Percentiles rank a stretch among this genome's conserved stretches.
These are phyloP conservation scores for Wickerhamiella brachini DNA, from an alignment of 805 yeast genomes.

Conservation along the genomic window DNA sequence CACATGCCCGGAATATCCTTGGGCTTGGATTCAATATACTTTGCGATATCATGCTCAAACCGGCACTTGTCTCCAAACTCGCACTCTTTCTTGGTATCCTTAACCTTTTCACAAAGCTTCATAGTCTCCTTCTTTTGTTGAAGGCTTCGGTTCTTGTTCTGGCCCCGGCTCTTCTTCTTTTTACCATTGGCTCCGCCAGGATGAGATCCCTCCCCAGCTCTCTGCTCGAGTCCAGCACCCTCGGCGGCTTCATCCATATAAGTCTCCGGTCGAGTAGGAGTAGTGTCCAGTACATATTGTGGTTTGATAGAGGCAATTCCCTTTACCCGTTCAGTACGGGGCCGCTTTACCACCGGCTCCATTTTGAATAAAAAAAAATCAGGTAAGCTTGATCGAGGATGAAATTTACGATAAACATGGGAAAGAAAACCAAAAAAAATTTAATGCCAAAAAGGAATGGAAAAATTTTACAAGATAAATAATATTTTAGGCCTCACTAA, in stretches of 20 bases:
- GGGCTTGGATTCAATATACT: slow-evolving; percentile 52
- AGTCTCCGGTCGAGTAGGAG: background rate
- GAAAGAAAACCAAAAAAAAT: background rate
- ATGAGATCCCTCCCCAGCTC: slow-evolving; percentile 11
- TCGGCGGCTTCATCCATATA: slow-evolving; percentile 7
- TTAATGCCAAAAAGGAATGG: too few species aligned
- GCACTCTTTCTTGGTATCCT: slow-evolving; percentile 17
- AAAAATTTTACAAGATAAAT: too few species aligned
- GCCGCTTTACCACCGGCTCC: slow-evolving; percentile 10
- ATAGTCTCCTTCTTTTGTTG: slow-evolving; percentile 15
- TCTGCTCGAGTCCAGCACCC: slow-evolving; percentile 13
- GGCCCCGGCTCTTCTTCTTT: slow-evolving; percentile 17
- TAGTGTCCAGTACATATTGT: slow-evolving; percentile 8
- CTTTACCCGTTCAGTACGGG: slow-evolving; percentile 14
- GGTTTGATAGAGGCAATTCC: slow-evolving; percentile 20
- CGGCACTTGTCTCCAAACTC: slow-evolving; percentile 62
- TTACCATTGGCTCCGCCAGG: slow-evolving; percentile 3
- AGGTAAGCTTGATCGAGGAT: background rate
- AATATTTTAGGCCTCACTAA: background rate
- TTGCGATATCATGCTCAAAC: slow-evolving; percentile 58
- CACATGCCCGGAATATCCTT: slow-evolving; percentile 64
- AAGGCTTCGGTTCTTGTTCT: slow-evolving; percentile 17
- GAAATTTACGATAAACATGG: background rate
- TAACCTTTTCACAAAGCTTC: slow-evolving; percentile 13
- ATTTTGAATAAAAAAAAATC: background rate